Evolutionary conservation across 2,329 filamentous ascomycete genomes (phyloP), one percentile per base, ranked within the genome.

Genomic region (Cladophialophora psammophila): DNA sequence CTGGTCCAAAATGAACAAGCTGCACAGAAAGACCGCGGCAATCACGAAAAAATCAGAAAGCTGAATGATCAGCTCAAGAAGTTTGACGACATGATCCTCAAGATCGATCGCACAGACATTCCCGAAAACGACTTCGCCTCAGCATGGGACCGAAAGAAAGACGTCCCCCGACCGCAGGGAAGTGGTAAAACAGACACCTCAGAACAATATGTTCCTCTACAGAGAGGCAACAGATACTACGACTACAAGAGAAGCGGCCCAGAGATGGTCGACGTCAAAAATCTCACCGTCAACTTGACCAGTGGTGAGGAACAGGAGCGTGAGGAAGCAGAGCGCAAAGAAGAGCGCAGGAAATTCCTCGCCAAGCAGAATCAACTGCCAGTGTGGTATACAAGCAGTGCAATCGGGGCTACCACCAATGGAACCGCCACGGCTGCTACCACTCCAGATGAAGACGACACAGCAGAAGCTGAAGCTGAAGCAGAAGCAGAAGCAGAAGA

Each of bases 291-390:
- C 64, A 82, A 79, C 9, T 78, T 86, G 40, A 84, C 82, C 0
- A 83, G 81, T 5, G 78, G 74, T 35, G 81, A 78, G 18, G 82
- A 84, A 69, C 71, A 74, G 36, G 69, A 63, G 13, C 63, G 64
- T 10, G 83, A 83, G 72, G 82, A 83, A 6, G 81, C 79, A 3
- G 83, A 85, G 61, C 78, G 82, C 58, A 80, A 79, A 1, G 82
- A 80, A 50, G 78, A 79, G 32, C 78, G 80, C 45, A 80, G 80
- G 65, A 84, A 83, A 70, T 80, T 81, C 1, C 73, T 84, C 52
- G 82, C 83, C 67, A 82, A 83, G 66, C 82, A 85, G 71, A 86
- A 85, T 58, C 80, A 80, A 5, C 76, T 85, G 9, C 84, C 84
- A 0, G 80, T 83, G 15, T 86, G 84, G 84, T 82, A 85, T 69